Evolutionary conservation across 2,329 filamentous ascomycete species (phyloP), one percentile per base, ranked within the genome.

Genomic region (Domatiomyces globalis): DNA sequence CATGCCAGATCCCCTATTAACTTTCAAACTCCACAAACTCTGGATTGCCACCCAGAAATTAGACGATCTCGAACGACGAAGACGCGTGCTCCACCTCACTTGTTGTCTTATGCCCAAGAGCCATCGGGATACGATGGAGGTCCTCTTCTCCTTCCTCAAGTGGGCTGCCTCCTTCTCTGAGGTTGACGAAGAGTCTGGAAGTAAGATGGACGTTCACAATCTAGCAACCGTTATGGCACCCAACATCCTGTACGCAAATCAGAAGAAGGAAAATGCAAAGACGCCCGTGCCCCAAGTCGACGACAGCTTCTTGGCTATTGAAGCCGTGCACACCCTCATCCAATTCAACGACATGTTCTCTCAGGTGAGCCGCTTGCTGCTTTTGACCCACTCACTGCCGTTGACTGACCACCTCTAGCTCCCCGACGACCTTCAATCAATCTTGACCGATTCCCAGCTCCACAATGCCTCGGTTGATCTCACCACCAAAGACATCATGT

Each of bases 121-220:
- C 48, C 88, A 98, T 65, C 81, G 92, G 54, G 92, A 98, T 67
- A 89, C 85, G 17, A 81, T 98, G 68, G 92, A 98, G 69, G 88
- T 98, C 43, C 70, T 98, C 1, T 96, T 95, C 70, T 85, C 83
- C 48, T 98, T 98, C 75, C 76, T 98, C 46, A 95, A 95, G 63
- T 98, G 92, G 90, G 87, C 89, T 4, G 88, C 89, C 4, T 95
- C 89, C 1, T 98, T 98, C 73, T 90, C 94, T 56, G 89, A 95
- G 63, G 83, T 98, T 12, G 92, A 98, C 61, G 92, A 98, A 63
- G 92, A 98, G 65, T 85, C 85, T 19, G 92, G 92, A 22, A 95
- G 90, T 61, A 95, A 96, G 75, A 98, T 98, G 92, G 92, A 98
- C 66, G 85, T 94, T 49, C 88, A 94, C 72, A 98, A 98, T 63